These are phyloP conservation scores for Solanum etuberosum DNA, from an alignment of 257 asterid species.

Conservation along the genomic window DNA sequence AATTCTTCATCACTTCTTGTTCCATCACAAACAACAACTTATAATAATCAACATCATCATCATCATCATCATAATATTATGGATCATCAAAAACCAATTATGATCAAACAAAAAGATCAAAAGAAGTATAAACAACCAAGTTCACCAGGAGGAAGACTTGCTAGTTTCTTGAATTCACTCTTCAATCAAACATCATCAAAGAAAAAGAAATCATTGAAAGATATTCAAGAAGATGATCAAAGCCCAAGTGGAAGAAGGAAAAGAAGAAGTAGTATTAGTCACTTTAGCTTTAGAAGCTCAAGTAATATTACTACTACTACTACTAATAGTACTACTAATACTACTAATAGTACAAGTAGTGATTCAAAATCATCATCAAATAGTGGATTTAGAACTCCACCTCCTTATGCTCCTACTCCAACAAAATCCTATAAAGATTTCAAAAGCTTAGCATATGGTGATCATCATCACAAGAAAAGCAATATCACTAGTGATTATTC, in stretches of 20 bases:
- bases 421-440: conserved; percentile 33
- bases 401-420: conserved; percentile 32
- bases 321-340: not conserved
- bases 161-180: conserved; percentile 62
- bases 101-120: conserved; percentile 5
- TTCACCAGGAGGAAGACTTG: conserved; percentile 74
- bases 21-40: conserved; percentile 3
- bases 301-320: not conserved
- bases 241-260: conserved; percentile 49
- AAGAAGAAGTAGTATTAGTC: conserved; percentile 73
- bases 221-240: conserved; percentile 25
- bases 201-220: conserved; percentile 40
- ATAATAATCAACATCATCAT: not conserved
- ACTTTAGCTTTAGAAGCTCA: conserved; percentile 22
- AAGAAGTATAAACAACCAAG: conserved; percentile 68
- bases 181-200: conserved; percentile 47
- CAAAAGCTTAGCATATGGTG: not conserved
- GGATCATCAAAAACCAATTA: conserved; percentile 13
- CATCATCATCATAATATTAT: not conserved
- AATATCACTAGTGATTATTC: conserved; percentile 1
- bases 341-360: not conserved
- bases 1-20: conserved; percentile 10
- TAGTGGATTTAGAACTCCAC: conserved; percentile 44
- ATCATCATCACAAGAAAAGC: conserved; percentile 1
- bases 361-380: conserved; percentile 21